Evolutionary conservation across 1,284 basidiomycete genomes (phyloP).

Genomic region (Filobasidium uniguttulatum): DNA sequence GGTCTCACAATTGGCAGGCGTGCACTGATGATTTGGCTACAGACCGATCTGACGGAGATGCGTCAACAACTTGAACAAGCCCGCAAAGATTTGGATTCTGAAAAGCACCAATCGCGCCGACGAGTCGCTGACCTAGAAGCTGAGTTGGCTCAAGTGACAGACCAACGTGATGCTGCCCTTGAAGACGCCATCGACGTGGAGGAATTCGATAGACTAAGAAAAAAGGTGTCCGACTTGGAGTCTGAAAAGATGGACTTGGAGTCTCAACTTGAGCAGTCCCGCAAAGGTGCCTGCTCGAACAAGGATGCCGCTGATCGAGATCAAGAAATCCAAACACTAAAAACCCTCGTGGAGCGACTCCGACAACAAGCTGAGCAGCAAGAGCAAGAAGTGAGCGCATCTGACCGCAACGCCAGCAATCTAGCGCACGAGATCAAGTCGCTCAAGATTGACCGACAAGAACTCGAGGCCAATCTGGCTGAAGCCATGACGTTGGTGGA

Average conservation of each 20-base stretch:
- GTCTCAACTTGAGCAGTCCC: conserved; percentile 14
- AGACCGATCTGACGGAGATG: neutral
- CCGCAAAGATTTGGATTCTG: conserved; percentile 12
- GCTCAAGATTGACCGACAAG: conserved; percentile 26
- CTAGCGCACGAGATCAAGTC: conserved; percentile 19
- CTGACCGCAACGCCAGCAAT: conserved; percentile 28
- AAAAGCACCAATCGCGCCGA: neutral
- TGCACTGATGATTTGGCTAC: too few species aligned
- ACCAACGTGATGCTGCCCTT: conserved; percentile 27
- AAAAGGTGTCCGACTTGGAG: conserved; percentile 6
- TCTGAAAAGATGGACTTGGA: conserved; percentile 29
- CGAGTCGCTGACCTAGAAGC: neutral
- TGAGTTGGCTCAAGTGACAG: neutral
- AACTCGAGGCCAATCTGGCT: conserved; percentile 42
- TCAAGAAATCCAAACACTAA: neutral
- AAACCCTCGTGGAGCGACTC: neutral
- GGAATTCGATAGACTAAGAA: conserved; percentile 21
- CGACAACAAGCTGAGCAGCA: conserved; percentile 17
- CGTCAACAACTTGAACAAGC: conserved; percentile 33
- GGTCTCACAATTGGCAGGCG: too few species aligned
- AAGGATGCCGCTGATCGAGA: neutral
- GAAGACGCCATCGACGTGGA: conserved; percentile 33
- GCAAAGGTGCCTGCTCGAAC: too few species aligned
- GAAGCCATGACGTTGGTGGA: conserved; percentile 2
- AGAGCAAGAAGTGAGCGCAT: neutral